A percentile compares a stretch with the other conserved stretches of the same genome.
phyloP scores from a whole-genome alignment of 768 basidiomycete genomes.

The Termitomyces sp. region DNA sequence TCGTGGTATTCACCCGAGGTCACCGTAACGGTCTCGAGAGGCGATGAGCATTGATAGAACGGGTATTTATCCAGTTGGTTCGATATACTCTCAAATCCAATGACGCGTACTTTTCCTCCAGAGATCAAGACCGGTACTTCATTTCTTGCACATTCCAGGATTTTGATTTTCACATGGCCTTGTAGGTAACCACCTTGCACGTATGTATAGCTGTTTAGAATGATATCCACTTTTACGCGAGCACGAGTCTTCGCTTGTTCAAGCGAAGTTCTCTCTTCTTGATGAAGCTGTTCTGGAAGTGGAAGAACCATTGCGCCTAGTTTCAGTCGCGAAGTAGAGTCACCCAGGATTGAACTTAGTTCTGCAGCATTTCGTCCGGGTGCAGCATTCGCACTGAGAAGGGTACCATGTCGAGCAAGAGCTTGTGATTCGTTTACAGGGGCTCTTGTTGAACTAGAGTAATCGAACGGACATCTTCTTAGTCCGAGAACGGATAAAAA shows the following conservation, averaged over 20 bases:
- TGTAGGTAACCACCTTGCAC: constrained; percentile 78
- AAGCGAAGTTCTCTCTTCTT: constrained; percentile 40
- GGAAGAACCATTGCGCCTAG: constrained; percentile 42
- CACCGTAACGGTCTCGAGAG: constrained; percentile 49
- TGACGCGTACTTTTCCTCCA: constrained; percentile 74
- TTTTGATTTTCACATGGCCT: constrained; percentile 66
- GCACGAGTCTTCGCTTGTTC: constrained; percentile 75
- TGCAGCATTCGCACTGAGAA: constrained; percentile 18
- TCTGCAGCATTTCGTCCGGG: constrained; percentile 53
- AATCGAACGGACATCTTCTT: neutral
- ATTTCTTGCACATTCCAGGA: constrained; percentile 55
- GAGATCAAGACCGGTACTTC: constrained; percentile 62
- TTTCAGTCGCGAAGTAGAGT: constrained; percentile 55
- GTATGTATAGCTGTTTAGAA: constrained; percentile 70
- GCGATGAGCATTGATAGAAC: constrained; percentile 75
- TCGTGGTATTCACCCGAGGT: constrained; percentile 41
- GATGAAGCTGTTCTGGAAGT: constrained; percentile 21
- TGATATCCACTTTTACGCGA: constrained; percentile 79
- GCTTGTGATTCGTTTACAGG: neutral
- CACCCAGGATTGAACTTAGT: constrained; percentile 62
- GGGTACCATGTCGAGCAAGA: constrained; percentile 1
- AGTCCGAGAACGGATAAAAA: neutral
- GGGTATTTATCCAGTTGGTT: constrained; percentile 62
- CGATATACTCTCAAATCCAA: constrained; percentile 79
- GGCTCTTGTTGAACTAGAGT: neutral